Conservation (phyloP, 192 early-diverging fungal species). For the Gigaspora rosea region DNA sequence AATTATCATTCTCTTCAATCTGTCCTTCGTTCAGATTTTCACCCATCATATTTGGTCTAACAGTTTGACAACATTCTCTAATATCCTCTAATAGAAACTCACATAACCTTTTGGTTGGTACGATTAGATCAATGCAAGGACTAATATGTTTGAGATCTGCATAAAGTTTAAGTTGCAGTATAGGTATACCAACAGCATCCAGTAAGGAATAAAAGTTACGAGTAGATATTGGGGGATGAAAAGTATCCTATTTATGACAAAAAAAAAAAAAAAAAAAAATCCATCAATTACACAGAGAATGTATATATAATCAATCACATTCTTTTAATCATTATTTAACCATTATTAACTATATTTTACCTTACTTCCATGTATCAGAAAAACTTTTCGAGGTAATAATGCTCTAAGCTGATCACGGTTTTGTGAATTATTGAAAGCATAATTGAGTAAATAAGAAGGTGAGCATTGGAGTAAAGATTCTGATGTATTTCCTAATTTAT, state of each 20-base stretch:
- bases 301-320: not conserved
- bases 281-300: not conserved
- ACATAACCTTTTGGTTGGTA: conserved; percentile 29
- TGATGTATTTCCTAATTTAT: conserved; percentile 17
- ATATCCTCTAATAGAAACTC: conserved; percentile 20
- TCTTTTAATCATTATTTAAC: not conserved
- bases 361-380: conserved; percentile 25
- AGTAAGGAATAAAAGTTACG: conserved; percentile 18
- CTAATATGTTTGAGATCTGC: conserved; percentile 17
- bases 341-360: not conserved
- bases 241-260: conserved; percentile 7
- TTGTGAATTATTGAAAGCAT: not conserved
- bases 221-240: conserved; percentile 19
- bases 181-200: not conserved
- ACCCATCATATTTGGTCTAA: not conserved
- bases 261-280: not conserved
- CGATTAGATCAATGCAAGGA: conserved; percentile 29
- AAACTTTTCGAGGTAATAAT: conserved; percentile 22
- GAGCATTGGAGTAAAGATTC: conserved; percentile 32
- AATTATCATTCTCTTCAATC: not conserved
- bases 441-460: conserved; percentile 23
- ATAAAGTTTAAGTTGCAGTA: conserved; percentile 29
- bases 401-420: conserved; percentile 6
- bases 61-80: conserved; percentile 17
- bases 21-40: too few species aligned